These are phyloP conservation scores for Lichtheimia corymbifera DNA, from an alignment of 371 early-diverging fungal genomes.

Conservation along the genomic window DNA sequence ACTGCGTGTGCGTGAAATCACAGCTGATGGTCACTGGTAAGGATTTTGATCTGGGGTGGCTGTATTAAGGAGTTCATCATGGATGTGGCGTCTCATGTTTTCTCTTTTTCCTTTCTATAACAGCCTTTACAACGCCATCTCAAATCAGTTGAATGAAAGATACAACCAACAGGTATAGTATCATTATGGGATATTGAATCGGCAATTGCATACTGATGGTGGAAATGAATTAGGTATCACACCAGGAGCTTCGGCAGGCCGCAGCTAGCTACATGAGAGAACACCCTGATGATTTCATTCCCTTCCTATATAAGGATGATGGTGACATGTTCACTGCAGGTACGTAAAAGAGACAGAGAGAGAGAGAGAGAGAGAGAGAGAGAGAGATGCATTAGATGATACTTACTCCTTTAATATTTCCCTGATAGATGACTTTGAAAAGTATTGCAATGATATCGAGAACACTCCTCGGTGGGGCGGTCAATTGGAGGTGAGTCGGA, in stretches of 20 bases:
- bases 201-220: too few species aligned
- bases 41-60: neutral
- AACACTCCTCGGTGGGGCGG: constrained; percentile 93
- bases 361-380: too few species aligned
- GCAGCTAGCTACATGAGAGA: constrained; percentile 81
- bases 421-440: constrained; percentile 63
- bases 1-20: constrained; percentile 50
- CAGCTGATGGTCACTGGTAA: constrained; percentile 88
- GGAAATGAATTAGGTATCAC: constrained; percentile 27
- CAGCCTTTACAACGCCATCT: constrained; percentile 85
- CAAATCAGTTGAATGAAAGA: constrained; percentile 71
- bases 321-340: constrained; percentile 73
- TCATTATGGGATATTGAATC: neutral
- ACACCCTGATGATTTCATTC: constrained; percentile 84
- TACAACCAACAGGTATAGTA: constrained; percentile 46
- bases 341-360: constrained; percentile 12
- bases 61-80: neutral
- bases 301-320: constrained; percentile 80
- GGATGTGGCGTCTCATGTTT: neutral
- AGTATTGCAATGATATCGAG: constrained; percentile 80
- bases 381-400: neutral
- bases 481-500: constrained; percentile 77
- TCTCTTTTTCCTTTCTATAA: constrained; percentile 10
- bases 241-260: constrained; percentile 64
- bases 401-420: neutral